Conservation (phyloP, 768 basidiomycete genomes). For the Cyclocybe aegerita region DNA sequence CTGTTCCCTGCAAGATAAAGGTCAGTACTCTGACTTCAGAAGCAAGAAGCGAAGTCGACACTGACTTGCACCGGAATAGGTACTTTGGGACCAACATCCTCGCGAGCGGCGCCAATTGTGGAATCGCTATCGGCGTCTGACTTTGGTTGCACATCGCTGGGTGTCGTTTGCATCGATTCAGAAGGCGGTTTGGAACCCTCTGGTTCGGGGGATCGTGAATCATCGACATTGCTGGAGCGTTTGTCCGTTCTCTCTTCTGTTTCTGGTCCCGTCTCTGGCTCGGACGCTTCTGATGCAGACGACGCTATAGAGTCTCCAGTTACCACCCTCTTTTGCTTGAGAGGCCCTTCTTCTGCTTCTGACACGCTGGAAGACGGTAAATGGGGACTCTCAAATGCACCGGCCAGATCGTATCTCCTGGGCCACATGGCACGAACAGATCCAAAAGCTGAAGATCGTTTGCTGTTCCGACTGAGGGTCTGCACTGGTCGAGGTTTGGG, state of each 20-base stretch:
- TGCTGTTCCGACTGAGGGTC: constrained; percentile 45
- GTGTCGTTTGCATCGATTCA: constrained; percentile 7
- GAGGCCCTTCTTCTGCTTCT: constrained; percentile 66
- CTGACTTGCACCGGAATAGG: constrained; percentile 15
- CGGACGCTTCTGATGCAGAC: constrained; percentile 73
- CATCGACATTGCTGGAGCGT: constrained; percentile 7
- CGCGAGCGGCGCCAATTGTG: constrained; percentile 65
- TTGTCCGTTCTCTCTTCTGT: constrained; percentile 10
- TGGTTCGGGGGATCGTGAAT: too few relatives aligned
- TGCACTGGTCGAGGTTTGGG: constrained; percentile 65
- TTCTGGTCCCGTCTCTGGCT: constrained; percentile 46
- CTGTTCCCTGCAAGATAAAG: constrained; percentile 17
- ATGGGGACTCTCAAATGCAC: constrained; percentile 52
- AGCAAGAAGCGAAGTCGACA: constrained; percentile 21
- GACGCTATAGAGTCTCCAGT: constrained; percentile 60
- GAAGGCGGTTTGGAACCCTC: constrained; percentile 2
- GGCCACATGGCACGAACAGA: constrained; percentile 77
- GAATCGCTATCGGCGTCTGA: constrained; percentile 82
- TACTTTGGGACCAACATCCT: constrained; percentile 5
- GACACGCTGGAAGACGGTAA: constrained; percentile 67
- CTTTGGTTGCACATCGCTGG: constrained; percentile 27
- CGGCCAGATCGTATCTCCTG: constrained; percentile 52
- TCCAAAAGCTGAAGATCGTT: constrained; percentile 62
- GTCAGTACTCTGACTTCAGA: background rate
- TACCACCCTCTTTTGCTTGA: constrained; percentile 39